Conservation (phyloP, 2,329 filamentous ascomycete genomes). For the Meredithiella fracta region DNA sequence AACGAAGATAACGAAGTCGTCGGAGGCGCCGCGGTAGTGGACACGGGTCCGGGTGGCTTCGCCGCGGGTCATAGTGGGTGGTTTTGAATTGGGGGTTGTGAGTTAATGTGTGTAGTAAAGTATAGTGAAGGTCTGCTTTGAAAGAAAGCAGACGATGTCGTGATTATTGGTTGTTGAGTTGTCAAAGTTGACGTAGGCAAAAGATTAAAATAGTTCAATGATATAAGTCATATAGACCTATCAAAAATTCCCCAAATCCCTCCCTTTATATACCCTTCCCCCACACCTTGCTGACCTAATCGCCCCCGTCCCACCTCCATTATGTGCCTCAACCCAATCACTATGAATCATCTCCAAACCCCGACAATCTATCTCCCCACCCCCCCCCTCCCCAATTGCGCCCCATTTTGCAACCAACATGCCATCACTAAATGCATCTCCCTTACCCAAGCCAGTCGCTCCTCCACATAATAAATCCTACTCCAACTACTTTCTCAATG, state of each 20-base stretch:
- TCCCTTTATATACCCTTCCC: too few species aligned
- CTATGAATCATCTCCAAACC: background rate
- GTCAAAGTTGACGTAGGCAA: too few species aligned
- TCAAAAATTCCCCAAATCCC: too few species aligned
- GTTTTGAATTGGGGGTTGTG: conserved; percentile 12
- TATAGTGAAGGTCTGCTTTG: background rate
- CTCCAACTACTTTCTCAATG: too few species aligned
- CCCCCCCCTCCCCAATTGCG: too few species aligned
- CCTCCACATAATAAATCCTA: too few species aligned
- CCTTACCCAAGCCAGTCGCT: too few species aligned
- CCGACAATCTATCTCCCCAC: background rate
- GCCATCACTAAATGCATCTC: too few species aligned
- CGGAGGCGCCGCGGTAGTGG: conserved; percentile 59
- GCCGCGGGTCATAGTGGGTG: conserved; percentile 49
- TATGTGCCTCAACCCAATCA: background rate
- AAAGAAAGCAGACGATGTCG: background rate
- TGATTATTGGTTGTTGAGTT: too few species aligned
- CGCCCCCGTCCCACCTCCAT: background rate
- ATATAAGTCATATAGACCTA: too few species aligned
- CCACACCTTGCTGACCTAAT: background rate
- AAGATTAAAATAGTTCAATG: too few species aligned
- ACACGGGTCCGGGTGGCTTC: conserved; percentile 58
- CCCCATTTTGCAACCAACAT: too few species aligned
- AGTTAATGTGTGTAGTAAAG: background rate
- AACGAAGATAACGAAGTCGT: conserved; percentile 44